Evolutionary conservation across 768 basidiomycete genomes (phyloP).

Genomic region (Artomyces pyxidatus): DNA sequence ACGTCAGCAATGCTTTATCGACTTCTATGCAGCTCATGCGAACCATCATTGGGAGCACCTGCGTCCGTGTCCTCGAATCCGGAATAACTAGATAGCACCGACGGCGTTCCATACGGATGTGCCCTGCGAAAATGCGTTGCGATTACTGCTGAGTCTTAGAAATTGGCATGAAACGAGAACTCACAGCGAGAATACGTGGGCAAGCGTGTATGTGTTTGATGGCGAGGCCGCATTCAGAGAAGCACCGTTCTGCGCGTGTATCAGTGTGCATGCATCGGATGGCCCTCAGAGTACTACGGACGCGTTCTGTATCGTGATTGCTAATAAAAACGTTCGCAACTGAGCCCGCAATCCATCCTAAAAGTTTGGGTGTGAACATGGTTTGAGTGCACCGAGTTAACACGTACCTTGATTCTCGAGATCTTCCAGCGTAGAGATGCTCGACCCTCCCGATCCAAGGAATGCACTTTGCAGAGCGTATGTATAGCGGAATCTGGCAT

Average conservation of each 20-base stretch:
- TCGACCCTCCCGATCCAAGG: slow-evolving; percentile 27
- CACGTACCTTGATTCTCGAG: slow-evolving; percentile 31
- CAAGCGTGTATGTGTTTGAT: slow-evolving; percentile 54
- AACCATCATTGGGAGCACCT: slow-evolving; percentile 55
- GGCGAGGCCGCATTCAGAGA: slow-evolving; percentile 54
- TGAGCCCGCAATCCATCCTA: slow-evolving; percentile 47
- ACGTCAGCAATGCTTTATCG: too few relatives aligned
- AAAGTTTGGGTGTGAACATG: too few relatives aligned
- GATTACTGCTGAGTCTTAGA: neutral
- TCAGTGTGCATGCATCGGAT: neutral
- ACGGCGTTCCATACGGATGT: slow-evolving; percentile 60
- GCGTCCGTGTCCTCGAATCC: slow-evolving; percentile 40
- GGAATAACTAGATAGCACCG: slow-evolving; percentile 50
- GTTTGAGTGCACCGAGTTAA: neutral
- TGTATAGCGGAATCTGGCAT: slow-evolving; percentile 48
- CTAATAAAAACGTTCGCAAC: slow-evolving; percentile 58
- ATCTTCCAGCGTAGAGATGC: slow-evolving; percentile 44
- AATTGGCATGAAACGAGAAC: neutral
- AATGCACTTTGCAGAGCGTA: slow-evolving; percentile 44
- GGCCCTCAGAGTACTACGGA: slow-evolving; percentile 12
- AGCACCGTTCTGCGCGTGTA: slow-evolving; percentile 31
- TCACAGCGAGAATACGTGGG: slow-evolving; percentile 50
- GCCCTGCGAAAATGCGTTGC: slow-evolving; percentile 31
- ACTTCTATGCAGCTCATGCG: too few relatives aligned
- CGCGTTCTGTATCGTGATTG: slow-evolving; percentile 65